Base-by-base conservation (phyloP, 225 moss, liverwort and hornwort species). In the Polytrichum formosum region DNA sequence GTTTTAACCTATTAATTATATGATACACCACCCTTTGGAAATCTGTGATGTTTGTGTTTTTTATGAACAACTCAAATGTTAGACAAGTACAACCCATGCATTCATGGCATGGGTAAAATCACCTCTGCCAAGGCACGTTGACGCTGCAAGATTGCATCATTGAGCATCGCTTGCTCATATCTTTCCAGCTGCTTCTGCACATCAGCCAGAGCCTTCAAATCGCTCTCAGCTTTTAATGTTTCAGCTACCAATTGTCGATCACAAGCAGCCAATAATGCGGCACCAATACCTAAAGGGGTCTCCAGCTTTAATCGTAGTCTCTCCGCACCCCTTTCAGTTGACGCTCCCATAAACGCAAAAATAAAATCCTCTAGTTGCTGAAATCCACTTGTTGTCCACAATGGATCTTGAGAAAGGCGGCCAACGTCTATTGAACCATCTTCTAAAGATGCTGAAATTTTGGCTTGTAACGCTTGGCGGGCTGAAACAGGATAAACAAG, bases 401-500 rank as follows among this genome's bases (percentile, higher is more conserved):
- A 82, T 25, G 77, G 74, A 74, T 94, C 90, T 69, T 84, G 69
- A 7, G 73, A 61, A 26, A 98, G 75, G 55, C 79, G 73, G 55
- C 77, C 77, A 30, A 53, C 61, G 76, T 98, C 87, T 35, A 92
- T 3, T 20, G 76, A 75, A 23, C 98, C 98, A 76, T 83, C 83
- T 70, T 86, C 85, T 23, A 33, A 83, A 54, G 82, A 69, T 37
- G 81, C 92, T 67, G 88, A 67, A 21, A 79, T 72, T 80, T 98
- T 98, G 2, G 98, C 94, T 55, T 91, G 91, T 35, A 94, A 66
- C 18, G 98, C 98, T 77, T 82, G 94, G 53, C 98, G 92, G 30
- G 98, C 91, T 68, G 98, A 94, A 65, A 98, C 98, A 58, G 98
- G 90, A 75, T 94, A 98, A 18, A 98, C 90, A 28, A 69, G 69